These are phyloP conservation scores for Coelastrella sp. DNA, from an alignment of 139 green algal species.

Conservation along the genomic window DNA sequence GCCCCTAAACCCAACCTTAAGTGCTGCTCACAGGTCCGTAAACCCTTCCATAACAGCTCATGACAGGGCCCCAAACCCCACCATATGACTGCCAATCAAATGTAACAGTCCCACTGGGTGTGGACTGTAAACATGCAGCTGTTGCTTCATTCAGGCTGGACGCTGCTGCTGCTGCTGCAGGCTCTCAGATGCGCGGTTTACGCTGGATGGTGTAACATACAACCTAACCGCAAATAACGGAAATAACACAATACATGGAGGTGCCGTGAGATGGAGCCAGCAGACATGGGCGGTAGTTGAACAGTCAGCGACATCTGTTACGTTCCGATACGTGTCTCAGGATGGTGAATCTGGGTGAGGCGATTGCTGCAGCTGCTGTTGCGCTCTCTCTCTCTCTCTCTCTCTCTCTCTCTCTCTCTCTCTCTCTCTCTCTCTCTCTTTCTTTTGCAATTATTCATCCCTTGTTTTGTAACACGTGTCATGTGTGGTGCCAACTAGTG, in stretches of 20 bases:
- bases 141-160: not conserved
- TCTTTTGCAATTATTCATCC: too few relatives aligned
- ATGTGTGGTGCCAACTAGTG: not conserved
- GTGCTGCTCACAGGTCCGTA: too few relatives aligned
- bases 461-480: too few relatives aligned
- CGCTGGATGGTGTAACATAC: constrained; percentile 12
- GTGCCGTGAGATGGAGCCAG: not conserved
- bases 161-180: not conserved
- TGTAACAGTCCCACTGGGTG: too few relatives aligned
- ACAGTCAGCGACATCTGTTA: not conserved
- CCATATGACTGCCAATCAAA: too few relatives aligned
- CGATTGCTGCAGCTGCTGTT: not conserved
- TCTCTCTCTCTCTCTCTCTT: too few relatives aligned
- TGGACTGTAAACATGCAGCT: not conserved
- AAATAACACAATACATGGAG: not conserved
- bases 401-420: too few relatives aligned
- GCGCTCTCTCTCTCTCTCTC: too few relatives aligned
- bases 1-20: too few relatives aligned
- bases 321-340: constrained; percentile 1
- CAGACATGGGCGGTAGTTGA: not conserved
- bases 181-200: constrained; percentile 21
- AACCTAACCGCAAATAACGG: constrained; percentile 8
- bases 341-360: constrained; percentile 34
- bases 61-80: too few relatives aligned
- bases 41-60: too few relatives aligned